These are phyloP conservation scores for Thelonectria blattea DNA, from an alignment of 2,329 filamentous ascomycete species.

Conservation along the genomic window DNA sequence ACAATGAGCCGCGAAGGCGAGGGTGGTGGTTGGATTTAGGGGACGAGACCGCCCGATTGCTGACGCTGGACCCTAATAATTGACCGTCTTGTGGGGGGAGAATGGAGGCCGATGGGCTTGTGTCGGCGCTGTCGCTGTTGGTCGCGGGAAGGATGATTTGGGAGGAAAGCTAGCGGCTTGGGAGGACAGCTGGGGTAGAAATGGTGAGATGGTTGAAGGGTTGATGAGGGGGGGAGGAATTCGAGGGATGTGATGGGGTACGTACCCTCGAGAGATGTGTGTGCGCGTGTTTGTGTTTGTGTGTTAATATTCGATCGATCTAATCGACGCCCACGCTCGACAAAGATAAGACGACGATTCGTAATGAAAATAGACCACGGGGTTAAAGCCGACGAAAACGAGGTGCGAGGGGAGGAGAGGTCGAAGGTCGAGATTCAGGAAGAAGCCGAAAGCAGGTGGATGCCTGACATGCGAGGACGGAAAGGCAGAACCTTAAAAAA, in stretches of 20 bases:
- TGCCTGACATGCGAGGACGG: neutral
- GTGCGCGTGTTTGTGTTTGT: neutral
- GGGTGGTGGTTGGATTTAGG: neutral
- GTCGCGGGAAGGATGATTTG: slow-evolving; percentile 11
- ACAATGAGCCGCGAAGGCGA: slow-evolving; percentile 16
- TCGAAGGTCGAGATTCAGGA: neutral
- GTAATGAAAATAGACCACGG: no score
- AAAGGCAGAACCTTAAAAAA: neutral
- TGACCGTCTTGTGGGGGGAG: neutral
- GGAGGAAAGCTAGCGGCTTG: slow-evolving; percentile 2
- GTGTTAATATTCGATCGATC: no score
- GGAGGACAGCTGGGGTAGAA: neutral
- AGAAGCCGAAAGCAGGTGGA: neutral
- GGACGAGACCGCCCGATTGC: slow-evolving; percentile 11
- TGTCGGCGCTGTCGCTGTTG: neutral
- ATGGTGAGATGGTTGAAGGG: slow-evolving; percentile 6
- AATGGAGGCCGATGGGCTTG: neutral
- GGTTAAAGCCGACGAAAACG: neutral
- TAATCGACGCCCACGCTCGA: no score
- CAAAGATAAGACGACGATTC: neutral
- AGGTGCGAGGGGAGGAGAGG: neutral
- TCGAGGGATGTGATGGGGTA: neutral
- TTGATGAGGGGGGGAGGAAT: neutral
- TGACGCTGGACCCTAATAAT: slow-evolving; percentile 2
- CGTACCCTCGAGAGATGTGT: neutral